Evolutionary conservation across 2,329 filamentous ascomycete genomes (phyloP), one percentile per base, ranked within the genome.

Genomic region (Thelonectria discophora): DNA sequence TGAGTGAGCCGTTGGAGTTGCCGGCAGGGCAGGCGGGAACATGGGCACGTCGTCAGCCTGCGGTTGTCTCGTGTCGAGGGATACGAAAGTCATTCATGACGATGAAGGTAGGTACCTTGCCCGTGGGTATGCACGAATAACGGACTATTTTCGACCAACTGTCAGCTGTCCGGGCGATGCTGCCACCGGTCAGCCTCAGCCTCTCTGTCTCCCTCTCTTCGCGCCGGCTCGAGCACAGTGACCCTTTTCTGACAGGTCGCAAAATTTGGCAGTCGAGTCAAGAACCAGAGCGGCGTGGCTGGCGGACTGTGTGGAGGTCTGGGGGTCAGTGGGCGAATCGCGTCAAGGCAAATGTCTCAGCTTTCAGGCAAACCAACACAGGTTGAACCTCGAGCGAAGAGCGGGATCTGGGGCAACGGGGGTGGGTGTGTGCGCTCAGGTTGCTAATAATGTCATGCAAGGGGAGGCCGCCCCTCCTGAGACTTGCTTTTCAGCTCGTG

Each of bases 291-390:
- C 10, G 10, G 13, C 32, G 42, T 48, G 47, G 58, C 58, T 53
- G 32, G 37, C 47, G 42, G 32, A 13, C 43, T 8, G 12, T 47
- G 20, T 42, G 39, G 15, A n/a, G 39, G 7, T n/a, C n/a, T 42
- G 39, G 17, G 46, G 42, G 15, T 32, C n/a, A 32, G 24, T 27
- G n/a, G 37, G 51, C 34, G 32, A 40, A 52, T 43, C 48, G 58
- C 32, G 42, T 56, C 58, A 48, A 46, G 40, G 27, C 40, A n/a
- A 47, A 34, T 55, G 58, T 61, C 58, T 61, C 53, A 55, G 45
- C 43, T 61, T 46, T 60, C 54, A 50, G 51, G 48, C 53, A 55
- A 47, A 48, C 53, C 58, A 52, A 21, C 40, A 27, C 46, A 32
- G 20, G 32, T 15, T 17, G 40, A 20, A 21, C 30, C 27, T 24